Base-by-base conservation (phyloP, 2,329 filamentous ascomycete genomes). In the Cryphonectria naterciae region DNA sequence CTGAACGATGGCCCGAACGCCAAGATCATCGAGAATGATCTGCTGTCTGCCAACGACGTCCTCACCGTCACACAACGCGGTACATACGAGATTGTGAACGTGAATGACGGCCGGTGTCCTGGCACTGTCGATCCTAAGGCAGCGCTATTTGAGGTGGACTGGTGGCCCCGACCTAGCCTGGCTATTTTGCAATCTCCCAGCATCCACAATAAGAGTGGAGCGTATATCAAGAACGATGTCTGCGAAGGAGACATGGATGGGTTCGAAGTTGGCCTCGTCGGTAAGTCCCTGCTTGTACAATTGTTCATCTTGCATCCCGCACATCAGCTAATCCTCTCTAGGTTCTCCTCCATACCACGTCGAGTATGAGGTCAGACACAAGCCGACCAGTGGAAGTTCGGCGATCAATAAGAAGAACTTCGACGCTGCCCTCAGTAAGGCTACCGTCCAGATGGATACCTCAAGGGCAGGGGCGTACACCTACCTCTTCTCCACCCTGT, bases 201-300 rank as follows among this genome's bases (percentile, higher is more conserved):
- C 63, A 85, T 93, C 63, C 83, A 83, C 15, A 81, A 85, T 49
- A 83, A 85, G 22, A 84, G 83, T 11, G 83, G 85, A 39, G 58
- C 65, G 8, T 92, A 91, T 78, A 79, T 90, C 75, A 97, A 97
- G 80, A 87, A 90, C 58, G 91, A 95, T 72, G 91, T 99, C 41
- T 99, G 96, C 78, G 95, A 99, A 82, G 95, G 95, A 41, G 95
- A 98, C 73, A 92, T 97, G 77, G 95, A 98, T 79, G 90, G 91
- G 4, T 90, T 98, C 69, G 94, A 98, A 77, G 84, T 99, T 68
- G 87, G 87, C 60, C 87, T 99, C 73, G 88, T 88, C 78, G 95
- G 94, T 88, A 87, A 82, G 86, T 78, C 58, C 2, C 2, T 58
- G 43, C 3, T 25, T 28, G 3, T 32, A 17, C n/a, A 46, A 17